Conservation (phyloP, 2,329 filamentous ascomycete species). For the Teratosphaeria nubilosa region DNA sequence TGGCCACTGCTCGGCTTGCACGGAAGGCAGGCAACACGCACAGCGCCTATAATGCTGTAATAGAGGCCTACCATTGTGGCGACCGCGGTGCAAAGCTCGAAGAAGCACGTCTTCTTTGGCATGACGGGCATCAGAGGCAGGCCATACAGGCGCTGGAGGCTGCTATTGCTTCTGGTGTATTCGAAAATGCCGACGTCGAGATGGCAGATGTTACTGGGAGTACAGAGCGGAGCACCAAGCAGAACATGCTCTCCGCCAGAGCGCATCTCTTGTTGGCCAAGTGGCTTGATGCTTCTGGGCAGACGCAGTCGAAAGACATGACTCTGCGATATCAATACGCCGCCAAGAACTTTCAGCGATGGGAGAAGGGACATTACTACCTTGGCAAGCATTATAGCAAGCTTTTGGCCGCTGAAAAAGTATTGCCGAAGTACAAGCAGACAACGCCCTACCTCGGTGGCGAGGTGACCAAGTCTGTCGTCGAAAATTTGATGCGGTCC, state of each 20-base stretch:
- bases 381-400: conserved; percentile 97
- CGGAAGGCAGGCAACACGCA: conserved; percentile 74
- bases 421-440: conserved; percentile 65
- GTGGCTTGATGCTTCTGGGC: conserved; percentile 92
- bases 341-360: conserved; percentile 56
- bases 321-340: conserved; percentile 76
- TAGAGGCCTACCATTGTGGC: conserved; percentile 75
- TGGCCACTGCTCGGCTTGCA: conserved; percentile 74
- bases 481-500: conserved; percentile 86
- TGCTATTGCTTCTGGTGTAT: conserved; percentile 73
- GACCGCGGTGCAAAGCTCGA: conserved; percentile 83
- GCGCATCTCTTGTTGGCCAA: conserved; percentile 86
- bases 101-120: conserved; percentile 86
- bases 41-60: conserved; percentile 86
- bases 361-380: conserved; percentile 98
- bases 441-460: conserved; percentile 51
- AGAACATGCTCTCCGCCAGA: conserved; percentile 58
- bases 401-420: conserved; percentile 78
- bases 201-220: conserved; percentile 21
- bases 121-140: conserved; percentile 84
- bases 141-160: conserved; percentile 85
- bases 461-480: conserved; percentile 76
- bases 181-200: conserved; percentile 41
- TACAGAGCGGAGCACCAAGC: conserved; percentile 33
- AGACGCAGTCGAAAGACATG: conserved; percentile 74